A percentile compares a stretch with the other conserved stretches of the same genome.
Conservation (phyloP, 495 filamentous ascomycete species). For the Penicillium malachiteum region DNA sequence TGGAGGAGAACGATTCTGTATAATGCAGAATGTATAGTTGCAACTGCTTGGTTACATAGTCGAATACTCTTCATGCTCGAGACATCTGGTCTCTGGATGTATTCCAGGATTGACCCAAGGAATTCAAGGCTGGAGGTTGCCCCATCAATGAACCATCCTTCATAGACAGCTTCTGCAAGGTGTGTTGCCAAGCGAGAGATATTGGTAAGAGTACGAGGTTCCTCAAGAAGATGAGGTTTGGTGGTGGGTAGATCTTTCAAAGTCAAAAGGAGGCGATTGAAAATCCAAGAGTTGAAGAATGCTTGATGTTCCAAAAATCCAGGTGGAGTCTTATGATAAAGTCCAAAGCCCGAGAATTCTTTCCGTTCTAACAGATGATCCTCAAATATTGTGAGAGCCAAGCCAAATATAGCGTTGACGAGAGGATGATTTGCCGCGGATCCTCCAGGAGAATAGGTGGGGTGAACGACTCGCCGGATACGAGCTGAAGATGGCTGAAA, state of each 20-base stretch:
- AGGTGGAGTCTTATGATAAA: conserved; percentile 86
- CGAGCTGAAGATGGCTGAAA: conserved; percentile 56
- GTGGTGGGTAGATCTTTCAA: conserved; percentile 67
- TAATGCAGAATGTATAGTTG: conserved; percentile 70
- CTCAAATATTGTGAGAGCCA: conserved; percentile 73
- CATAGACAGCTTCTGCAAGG: conserved; percentile 84
- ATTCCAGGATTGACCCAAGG: conserved; percentile 78
- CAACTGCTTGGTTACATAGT: conserved; percentile 77
- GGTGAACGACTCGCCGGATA: conserved; percentile 57
- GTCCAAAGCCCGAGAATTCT: conserved; percentile 85
- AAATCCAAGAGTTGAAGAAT: conserved; percentile 88
- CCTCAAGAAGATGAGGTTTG: conserved; percentile 68
- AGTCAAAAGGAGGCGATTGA: conserved; percentile 70
- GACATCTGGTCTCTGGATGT: conserved; percentile 83
- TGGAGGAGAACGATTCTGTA: conserved; percentile 74
- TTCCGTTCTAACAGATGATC: conserved; percentile 81
- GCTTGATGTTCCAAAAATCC: conserved; percentile 92
- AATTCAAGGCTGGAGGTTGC: conserved; percentile 77
- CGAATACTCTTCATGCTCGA: conserved; percentile 78
- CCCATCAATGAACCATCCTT: conserved; percentile 93
- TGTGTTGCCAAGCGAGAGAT: conserved; percentile 75
- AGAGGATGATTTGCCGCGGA: conserved; percentile 63
- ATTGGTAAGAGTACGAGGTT: conserved; percentile 83
- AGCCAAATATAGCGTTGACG: conserved; percentile 70
- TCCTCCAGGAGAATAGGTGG: conserved; percentile 35